These are phyloP conservation scores for Ogataea hybrid DNA, from an alignment of 1,139 yeast genomes.

Conservation along the genomic window DNA sequence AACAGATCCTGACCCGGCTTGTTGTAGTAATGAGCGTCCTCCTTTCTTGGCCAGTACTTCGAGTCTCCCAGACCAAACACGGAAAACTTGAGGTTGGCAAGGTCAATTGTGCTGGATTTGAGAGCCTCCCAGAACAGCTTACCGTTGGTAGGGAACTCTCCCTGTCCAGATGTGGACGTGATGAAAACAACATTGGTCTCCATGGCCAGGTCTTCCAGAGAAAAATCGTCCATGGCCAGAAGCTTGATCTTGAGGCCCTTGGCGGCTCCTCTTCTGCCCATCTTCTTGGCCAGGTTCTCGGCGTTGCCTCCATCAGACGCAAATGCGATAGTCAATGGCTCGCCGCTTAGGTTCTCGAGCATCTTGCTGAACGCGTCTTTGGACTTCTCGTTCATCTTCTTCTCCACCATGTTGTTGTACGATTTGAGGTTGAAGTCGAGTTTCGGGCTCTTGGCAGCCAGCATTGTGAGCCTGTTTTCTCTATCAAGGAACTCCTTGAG, in stretches of 20 bases:
- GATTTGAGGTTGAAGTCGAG: constrained; percentile 78
- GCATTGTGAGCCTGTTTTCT: constrained; percentile 79
- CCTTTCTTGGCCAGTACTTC: constrained; percentile 95
- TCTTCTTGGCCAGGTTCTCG: constrained; percentile 74
- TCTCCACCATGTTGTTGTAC: constrained; percentile 57
- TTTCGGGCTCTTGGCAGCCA: constrained; percentile 69
- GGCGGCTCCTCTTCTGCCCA: constrained; percentile 79
- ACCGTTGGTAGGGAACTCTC: constrained; percentile 97
- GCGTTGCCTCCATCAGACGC: constrained; percentile 98
- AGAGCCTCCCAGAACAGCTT: constrained; percentile 85
- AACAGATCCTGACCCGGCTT: constrained; percentile 82
- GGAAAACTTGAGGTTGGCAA: constrained; percentile 65
- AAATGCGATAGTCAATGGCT: constrained; percentile 84
- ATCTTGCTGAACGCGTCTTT: constrained; percentile 75
- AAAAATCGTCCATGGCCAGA: constrained; percentile 80
- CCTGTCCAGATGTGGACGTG: constrained; percentile 94
- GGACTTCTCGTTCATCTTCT: constrained; percentile 54
- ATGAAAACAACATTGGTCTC: constrained; percentile 83
- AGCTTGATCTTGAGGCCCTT: constrained; percentile 82
- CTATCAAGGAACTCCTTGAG: constrained; percentile 80
- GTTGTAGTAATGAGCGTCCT: constrained; percentile 90
- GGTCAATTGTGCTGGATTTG: constrained; percentile 72
- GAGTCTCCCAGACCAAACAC: constrained; percentile 95
- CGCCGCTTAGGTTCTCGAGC: constrained; percentile 87
- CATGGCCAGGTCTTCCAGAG: constrained; percentile 73